These are phyloP conservation scores for Vairimorpha necatrix DNA, from an alignment of 371 early-diverging fungal genomes.

Conservation along the genomic window DNA sequence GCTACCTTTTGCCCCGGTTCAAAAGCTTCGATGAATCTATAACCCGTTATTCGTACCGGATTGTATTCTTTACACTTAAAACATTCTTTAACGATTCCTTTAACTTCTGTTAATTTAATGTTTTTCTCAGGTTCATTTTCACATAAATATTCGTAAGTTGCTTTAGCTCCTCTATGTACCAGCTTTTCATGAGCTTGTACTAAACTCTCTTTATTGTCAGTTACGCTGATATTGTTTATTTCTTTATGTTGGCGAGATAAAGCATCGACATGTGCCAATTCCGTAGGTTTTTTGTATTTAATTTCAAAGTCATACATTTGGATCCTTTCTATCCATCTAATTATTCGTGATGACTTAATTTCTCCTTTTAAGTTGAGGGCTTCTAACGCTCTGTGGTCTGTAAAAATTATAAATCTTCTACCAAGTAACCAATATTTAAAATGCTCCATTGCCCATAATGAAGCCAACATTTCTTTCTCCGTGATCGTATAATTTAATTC, in stretches of 20 bases:
- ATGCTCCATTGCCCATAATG: neutral
- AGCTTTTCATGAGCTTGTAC: too few species aligned
- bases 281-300: neutral
- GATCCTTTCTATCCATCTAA: neutral
- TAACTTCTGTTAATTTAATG: too few species aligned
- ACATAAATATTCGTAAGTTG: too few species aligned
- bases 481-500: neutral
- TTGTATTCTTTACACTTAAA: too few species aligned
- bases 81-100: too few species aligned
- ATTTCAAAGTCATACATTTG: neutral
- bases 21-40: too few species aligned
- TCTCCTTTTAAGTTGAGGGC: neutral
- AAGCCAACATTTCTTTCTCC: neutral
- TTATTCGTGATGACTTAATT: neutral
- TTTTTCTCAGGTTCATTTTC: too few species aligned
- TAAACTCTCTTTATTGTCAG: too few species aligned
- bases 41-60: too few species aligned
- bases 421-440: neutral
- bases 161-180: too few species aligned
- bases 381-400: neutral
- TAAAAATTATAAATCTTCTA: neutral
- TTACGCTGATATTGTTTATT: too few species aligned
- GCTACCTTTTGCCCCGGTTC: conserved; percentile 1
- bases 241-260: neutral
- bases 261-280: neutral